Evolutionary conservation across 2,329 filamentous ascomycete genomes (phyloP), one percentile per base, ranked within the genome.

Genomic region (Taxawa tesnikishii): DNA sequence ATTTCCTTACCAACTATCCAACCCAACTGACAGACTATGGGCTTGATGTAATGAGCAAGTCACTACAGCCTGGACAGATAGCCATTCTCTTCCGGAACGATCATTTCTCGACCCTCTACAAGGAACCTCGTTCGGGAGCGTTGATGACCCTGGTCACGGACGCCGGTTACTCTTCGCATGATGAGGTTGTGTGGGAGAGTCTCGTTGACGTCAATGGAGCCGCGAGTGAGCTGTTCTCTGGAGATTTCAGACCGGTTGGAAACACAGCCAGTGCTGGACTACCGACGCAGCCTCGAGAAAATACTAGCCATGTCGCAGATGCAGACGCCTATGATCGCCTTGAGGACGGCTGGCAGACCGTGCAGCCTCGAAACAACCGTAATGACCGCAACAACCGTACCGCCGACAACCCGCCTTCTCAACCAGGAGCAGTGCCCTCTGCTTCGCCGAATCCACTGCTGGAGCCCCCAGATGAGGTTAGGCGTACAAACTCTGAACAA

Each of bases 1-100:
- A 73, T 2, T 98, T 94, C 43, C 63, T 94, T n/a, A 61, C 66
- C 3, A 68, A 66, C 1, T 87, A 83, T 38, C 79, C 84, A 0
- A 96, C 90, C 0, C 90, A 98, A 47, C 63, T 98, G 14, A 94
- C 90, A 0, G 64, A 73, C 0, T 80, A 79, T 54, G 90, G 90
- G 0, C 66, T 98, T 3, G 70, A 81, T 24, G 72, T 81, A 2
- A 76, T 96, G 24, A 69, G 68, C 1, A 71, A 73, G 31, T 75
- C 70, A 5, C 68, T 94, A 36, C 62, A 70, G 9, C 79, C 84
- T 1, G 88, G 85, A 2, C 75, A 80, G 1, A 73, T 94, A 39
- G 83, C 83, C 0, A 96, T 98, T 30, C 59, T 98, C 2, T 98
- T 98, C 62, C 75, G 90, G 15, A 98, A 98, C 47, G 88, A 98